Conservation (phyloP, 2,329 filamentous ascomycete genomes). For the Trichoderma simmonsii region DNA sequence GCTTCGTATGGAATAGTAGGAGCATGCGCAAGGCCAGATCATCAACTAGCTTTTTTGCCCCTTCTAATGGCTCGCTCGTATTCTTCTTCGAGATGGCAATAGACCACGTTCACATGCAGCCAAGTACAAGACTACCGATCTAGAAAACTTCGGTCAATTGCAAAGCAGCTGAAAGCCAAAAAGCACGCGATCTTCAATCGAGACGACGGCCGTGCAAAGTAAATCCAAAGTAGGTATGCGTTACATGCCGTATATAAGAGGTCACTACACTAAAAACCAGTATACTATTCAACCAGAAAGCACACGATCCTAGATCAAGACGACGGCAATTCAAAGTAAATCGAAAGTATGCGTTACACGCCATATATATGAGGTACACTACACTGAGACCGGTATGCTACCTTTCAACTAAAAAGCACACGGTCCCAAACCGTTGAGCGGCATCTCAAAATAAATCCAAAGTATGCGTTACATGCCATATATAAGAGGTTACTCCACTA, state of each 20-base stretch:
- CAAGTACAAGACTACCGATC: neutral
- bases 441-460: neutral
- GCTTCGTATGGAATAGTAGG: neutral
- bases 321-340: neutral
- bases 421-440: too few relatives aligned
- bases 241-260: neutral
- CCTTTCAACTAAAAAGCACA: constrained; percentile 36
- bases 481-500: neutral
- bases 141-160: neutral
- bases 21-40: neutral
- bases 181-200: neutral
- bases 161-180: neutral
- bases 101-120: neutral
- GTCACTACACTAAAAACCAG: neutral
- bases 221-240: neutral
- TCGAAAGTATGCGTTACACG: neutral
- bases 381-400: constrained; percentile 18
- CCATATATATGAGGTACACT: neutral
- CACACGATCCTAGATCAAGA: neutral
- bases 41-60: neutral
- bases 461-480: neutral
- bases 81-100: neutral
- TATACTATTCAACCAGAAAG: constrained; percentile 40
- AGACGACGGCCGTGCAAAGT: neutral
- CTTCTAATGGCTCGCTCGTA: neutral